These are phyloP conservation scores for Hypoxylon trugodes DNA, from an alignment of 495 filamentous ascomycete genomes.

Conservation along the genomic window DNA sequence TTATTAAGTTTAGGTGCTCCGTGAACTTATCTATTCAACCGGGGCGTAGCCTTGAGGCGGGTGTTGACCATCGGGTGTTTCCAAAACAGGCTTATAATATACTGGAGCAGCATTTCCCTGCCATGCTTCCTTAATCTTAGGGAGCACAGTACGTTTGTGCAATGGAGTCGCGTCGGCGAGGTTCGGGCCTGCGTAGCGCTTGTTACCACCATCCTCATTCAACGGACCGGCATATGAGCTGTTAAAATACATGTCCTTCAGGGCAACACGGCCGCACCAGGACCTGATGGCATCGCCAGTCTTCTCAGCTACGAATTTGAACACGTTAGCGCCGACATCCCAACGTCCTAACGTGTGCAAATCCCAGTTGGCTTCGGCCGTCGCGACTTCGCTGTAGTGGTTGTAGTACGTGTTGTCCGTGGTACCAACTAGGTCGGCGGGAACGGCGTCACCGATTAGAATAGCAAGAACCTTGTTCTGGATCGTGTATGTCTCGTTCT, in stretches of 20 bases:
- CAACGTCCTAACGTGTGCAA: constrained; percentile 57
- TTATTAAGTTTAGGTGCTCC: not conserved
- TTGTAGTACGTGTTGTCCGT: constrained; percentile 73
- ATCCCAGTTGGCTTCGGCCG: constrained; percentile 69
- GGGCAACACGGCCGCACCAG: constrained; percentile 43
- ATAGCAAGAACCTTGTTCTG: constrained; percentile 67
- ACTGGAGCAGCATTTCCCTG: constrained; percentile 41
- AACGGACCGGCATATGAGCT: constrained; percentile 58
- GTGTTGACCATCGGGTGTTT: constrained; percentile 53
- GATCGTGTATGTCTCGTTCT: constrained; percentile 63
- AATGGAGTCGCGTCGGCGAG: constrained; percentile 29
- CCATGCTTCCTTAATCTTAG: constrained; percentile 50
- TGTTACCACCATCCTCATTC: constrained; percentile 45
- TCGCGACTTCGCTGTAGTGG: constrained; percentile 74
- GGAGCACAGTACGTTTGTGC: constrained; percentile 51
- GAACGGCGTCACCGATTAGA: constrained; percentile 73
- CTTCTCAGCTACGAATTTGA: constrained; percentile 53
- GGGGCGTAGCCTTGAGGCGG: constrained; percentile 48
- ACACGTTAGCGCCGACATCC: constrained; percentile 65
- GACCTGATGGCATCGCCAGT: constrained; percentile 49
- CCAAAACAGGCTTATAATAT: constrained; percentile 53
- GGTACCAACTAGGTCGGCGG: constrained; percentile 63
- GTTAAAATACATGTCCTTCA: constrained; percentile 56
- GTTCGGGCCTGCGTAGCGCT: constrained; percentile 50
- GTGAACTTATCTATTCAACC: not conserved